These are phyloP conservation scores for Forsythia suspensa DNA, from an alignment of 257 asterid genomes.

Conservation along the genomic window DNA sequence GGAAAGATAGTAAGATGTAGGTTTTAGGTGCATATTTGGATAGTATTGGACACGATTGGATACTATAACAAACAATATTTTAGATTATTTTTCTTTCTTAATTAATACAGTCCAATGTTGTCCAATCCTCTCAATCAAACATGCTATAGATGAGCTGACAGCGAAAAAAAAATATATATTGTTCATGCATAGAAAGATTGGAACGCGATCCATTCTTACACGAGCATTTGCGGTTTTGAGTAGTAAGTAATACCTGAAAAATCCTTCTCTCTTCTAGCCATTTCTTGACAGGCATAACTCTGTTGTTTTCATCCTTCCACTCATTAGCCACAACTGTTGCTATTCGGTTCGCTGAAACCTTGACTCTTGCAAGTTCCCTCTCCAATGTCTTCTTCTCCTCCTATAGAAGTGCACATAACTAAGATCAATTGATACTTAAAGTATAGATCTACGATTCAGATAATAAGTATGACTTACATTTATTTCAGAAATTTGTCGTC, in stretches of 20 bases:
- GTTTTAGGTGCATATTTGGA: too few species aligned
- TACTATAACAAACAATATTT: background rate
- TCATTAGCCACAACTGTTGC: constrained; percentile 86
- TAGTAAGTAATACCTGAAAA: constrained; percentile 49
- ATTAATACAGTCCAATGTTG: background rate
- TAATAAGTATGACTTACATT: constrained; percentile 39
- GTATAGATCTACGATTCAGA: background rate
- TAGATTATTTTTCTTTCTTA: background rate
- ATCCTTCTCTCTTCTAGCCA: constrained; percentile 93
- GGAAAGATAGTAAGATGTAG: too few species aligned
- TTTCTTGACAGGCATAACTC: constrained; percentile 92
- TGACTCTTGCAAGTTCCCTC: constrained; percentile 81
- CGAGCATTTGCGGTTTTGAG: background rate
- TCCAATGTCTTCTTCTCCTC: constrained; percentile 87
- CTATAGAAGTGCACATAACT: constrained; percentile 34
- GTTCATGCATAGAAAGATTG: background rate
- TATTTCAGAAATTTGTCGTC: constrained; percentile 63
- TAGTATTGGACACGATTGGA: background rate
- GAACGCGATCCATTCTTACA: background rate
- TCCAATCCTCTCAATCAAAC: background rate
- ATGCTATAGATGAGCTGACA: background rate
- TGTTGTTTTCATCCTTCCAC: constrained; percentile 91
- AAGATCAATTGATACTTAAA: constrained; percentile 7
- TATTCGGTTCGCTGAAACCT: constrained; percentile 80
- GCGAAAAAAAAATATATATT: too few species aligned